Evolutionary conservation across 169 alveolate species (phyloP).

Genomic region (Eimeria brunetti): DNA sequence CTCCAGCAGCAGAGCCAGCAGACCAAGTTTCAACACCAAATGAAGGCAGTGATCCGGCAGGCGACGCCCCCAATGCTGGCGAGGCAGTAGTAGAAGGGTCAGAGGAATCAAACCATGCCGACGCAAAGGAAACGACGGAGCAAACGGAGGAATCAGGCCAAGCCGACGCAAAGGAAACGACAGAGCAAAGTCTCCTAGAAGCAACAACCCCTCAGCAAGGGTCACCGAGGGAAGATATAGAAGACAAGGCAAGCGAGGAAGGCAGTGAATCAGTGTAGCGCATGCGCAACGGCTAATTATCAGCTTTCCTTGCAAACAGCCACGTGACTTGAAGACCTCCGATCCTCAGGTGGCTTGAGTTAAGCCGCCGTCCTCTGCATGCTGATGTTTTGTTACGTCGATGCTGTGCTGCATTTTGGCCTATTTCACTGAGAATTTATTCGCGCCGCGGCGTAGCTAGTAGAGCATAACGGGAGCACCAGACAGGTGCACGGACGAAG

Average conservation of each 20-base stretch:
- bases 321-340: neutral
- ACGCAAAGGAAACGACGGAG: neutral
- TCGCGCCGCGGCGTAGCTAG: neutral
- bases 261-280: neutral
- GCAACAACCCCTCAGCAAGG: neutral
- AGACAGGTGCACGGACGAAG: neutral
- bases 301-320: neutral
- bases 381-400: neutral
- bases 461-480: neutral
- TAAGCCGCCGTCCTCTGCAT: neutral
- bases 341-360: neutral
- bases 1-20: neutral
- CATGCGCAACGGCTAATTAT: neutral
- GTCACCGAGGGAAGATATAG: neutral
- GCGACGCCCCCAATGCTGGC: neutral
- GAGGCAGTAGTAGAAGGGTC: neutral
- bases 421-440: neutral
- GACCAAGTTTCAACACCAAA: conserved; percentile 4
- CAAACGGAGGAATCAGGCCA: neutral
- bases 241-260: neutral
- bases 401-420: neutral
- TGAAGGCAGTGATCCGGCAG: neutral
- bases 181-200: neutral
- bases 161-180: neutral
- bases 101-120: neutral